Base-by-base conservation (phyloP, 2,329 filamentous ascomycete genomes). In the Neonectria ditissima region DNA sequence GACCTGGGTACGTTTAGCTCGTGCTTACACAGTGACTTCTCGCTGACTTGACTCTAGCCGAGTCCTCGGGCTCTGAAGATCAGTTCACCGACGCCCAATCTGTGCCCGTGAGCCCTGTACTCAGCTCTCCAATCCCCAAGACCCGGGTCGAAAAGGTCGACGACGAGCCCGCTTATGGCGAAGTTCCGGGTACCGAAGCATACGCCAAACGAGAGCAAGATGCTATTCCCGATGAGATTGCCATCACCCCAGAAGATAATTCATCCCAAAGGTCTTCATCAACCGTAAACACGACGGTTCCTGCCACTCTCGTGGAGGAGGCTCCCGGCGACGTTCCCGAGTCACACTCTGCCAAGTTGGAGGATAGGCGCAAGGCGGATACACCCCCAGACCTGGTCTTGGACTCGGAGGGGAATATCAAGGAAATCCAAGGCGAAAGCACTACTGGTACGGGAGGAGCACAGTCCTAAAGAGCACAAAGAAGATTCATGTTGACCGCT, bases 61-160 rank as follows among this genome's bases (percentile, higher is more conserved):
- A 86, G 63, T 82, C 81, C 30, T 89, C 88, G 52, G 89, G 91
- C 66, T 90, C 87, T 28, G 89, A 91, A 48, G 89, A 91, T 69
- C 89, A 91, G 78, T 91, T 90, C 77, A 90, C 87, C 54, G 89
- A 91, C 75, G 89, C 89, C 34, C 86, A 86, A 58, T 89, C 87
- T 34, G 83, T 77, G 59, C 81, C 74, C 62, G 77, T 71, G 69
- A 85, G 77, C 74, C 81, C 79, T 9, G 78, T 76, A 6, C 72
- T 76, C 43, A 77, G 74, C 65, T 86, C 85, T 14, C 85, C 87
- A 20, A 84, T 89, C 57, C 88, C 87, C n/a, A 83, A 80, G 65
- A 88, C 86, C 24, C 79, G 86, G 57, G 82, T 89, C 34, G 86
- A 89, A 73, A 87, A 84, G 77, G 81, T 89, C 62, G 84, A 87